Conservation (phyloP, 306 rosid genomes). For the Glycine tomentella region DNA sequence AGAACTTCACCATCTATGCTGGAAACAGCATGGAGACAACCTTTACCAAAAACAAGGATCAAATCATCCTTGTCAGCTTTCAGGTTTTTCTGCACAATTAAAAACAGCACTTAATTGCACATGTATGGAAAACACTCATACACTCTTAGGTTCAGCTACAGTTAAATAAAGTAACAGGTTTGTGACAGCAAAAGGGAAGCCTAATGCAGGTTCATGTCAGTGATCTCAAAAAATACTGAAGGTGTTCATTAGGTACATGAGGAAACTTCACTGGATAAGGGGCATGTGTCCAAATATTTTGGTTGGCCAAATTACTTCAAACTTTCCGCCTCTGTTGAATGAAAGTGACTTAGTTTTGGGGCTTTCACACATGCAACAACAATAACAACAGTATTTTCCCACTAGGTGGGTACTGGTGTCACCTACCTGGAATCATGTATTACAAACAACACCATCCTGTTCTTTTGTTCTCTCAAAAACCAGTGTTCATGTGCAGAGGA, state of each 20-base stretch:
- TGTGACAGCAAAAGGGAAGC: background rate
- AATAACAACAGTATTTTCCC: background rate
- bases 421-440: background rate
- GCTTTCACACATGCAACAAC: background rate
- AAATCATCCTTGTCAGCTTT: conserved; percentile 75
- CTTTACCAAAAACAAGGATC: conserved; percentile 78
- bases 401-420: background rate
- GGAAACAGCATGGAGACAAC: conserved; percentile 83
- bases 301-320: conserved; percentile 15
- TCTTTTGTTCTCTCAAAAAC: background rate
- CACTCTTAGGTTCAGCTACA: conserved; percentile 37
- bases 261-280: background rate
- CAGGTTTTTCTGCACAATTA: conserved; percentile 73
- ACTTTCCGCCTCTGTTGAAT: background rate
- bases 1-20: conserved; percentile 78
- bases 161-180: conserved; percentile 41
- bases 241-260: conserved; percentile 33
- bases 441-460: background rate
- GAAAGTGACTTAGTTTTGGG: conserved; percentile 24
- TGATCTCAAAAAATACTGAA: conserved; percentile 14
- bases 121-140: conserved; percentile 16
- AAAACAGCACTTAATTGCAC: conserved; percentile 45
- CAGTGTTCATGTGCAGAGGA: conserved; percentile 9
- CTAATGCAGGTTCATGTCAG: background rate
- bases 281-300: background rate